These are phyloP conservation scores for Magnaporthiopsis rhizophila DNA, from an alignment of 2,329 filamentous ascomycete species.

Conservation along the genomic window DNA sequence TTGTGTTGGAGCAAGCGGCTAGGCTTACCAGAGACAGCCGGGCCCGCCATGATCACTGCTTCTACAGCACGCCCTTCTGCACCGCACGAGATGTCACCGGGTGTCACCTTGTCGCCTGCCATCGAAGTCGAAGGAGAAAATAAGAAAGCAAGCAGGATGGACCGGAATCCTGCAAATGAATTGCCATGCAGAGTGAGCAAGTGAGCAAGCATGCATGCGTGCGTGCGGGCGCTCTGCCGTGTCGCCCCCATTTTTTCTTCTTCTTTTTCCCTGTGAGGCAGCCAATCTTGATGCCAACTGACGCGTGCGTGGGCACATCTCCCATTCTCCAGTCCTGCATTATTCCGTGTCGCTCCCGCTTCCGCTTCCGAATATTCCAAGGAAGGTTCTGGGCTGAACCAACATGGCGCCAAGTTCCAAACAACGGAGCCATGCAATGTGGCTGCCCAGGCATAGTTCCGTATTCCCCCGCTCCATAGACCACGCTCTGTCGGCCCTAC, in stretches of 20 bases:
- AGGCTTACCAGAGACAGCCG: not conserved
- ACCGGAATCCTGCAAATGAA: not conserved
- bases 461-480: not conserved
- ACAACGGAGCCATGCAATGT: not conserved
- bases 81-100: not conserved
- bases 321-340: not conserved
- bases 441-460: not conserved
- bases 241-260: not conserved
- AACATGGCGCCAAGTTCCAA: not conserved
- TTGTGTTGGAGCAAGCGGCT: not conserved
- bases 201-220: not conserved
- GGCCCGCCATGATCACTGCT: not conserved
- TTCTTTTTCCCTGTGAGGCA: not conserved
- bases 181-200: not conserved
- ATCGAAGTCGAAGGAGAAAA: too few species aligned
- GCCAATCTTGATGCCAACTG: not conserved
- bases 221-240: not conserved
- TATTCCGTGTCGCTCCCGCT: not conserved
- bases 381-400: not conserved
- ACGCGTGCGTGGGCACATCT: not conserved
- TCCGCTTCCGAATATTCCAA: not conserved
- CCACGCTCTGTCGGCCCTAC: not conserved
- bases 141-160: not conserved
- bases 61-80: not conserved
- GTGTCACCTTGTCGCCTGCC: too few species aligned